Evolutionary conservation across 352 stramenopile species (phyloP).

Genomic region (Plasmopara viticola): DNA sequence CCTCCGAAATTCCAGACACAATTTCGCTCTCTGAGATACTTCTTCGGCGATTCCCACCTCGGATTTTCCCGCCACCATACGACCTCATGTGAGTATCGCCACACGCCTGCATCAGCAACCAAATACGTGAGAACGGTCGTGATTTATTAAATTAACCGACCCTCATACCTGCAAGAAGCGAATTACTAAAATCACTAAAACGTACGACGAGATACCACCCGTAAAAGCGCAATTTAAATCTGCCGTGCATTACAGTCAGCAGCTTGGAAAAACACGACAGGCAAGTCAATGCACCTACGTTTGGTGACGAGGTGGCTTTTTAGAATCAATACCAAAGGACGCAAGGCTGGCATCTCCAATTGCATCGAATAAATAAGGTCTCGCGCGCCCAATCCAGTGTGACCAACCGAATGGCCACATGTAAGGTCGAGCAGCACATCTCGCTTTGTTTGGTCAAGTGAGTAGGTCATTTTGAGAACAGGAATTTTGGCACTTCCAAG

Average conservation of each 20-base stretch:
- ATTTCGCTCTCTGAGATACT: slow-evolving; percentile 29
- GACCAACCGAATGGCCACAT: slow-evolving; percentile 89
- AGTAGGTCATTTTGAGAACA: slow-evolving; percentile 91
- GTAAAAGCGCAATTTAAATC: slow-evolving; percentile 92
- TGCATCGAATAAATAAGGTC: slow-evolving; percentile 89
- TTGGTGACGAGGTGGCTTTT: slow-evolving; percentile 78
- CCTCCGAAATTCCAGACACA: slow-evolving; percentile 16
- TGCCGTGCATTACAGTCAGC: slow-evolving; percentile 18
- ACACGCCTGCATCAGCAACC: slow-evolving; percentile 41
- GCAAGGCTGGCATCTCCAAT: slow-evolving; percentile 89
- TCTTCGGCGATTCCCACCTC: slow-evolving; percentile 18
- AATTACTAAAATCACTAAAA: slow-evolving; percentile 92
- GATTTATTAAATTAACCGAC: too few relatives aligned
- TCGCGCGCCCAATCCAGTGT: slow-evolving; percentile 91
- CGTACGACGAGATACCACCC: slow-evolving; percentile 94
- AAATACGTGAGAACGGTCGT: neutral
- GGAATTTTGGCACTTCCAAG: slow-evolving; percentile 93
- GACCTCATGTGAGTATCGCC: slow-evolving; percentile 56
- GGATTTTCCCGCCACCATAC: slow-evolving; percentile 19
- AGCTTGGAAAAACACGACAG: slow-evolving; percentile 11
- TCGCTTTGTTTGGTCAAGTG: slow-evolving; percentile 20
- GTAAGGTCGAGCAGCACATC: slow-evolving; percentile 90
- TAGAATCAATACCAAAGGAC: slow-evolving; percentile 92
- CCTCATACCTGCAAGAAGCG: slow-evolving; percentile 86
- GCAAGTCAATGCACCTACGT: slow-evolving; percentile 31